Base-by-base conservation (phyloP, 2,329 filamentous ascomycete genomes). In the Coleophoma cylindrospora region DNA sequence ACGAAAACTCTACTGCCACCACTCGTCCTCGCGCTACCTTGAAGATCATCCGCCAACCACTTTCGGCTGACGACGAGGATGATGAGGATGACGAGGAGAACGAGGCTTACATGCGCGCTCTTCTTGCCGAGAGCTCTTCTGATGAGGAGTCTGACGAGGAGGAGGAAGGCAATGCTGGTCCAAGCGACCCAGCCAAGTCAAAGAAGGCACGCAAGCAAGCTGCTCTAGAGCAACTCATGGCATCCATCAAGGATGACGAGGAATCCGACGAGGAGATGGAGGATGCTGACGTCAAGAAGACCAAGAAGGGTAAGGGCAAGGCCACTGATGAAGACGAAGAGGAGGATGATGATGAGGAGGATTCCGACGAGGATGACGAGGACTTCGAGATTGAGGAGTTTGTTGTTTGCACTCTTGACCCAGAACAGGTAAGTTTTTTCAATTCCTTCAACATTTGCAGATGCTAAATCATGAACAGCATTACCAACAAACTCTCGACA, bases 331-430 rank as follows among this genome's bases (percentile, higher is more conserved):
- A 70, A 40, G 74, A 79, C n/a, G 75, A 79, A n/a, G 75, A 75
- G 14, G 76, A 77, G 14, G 70, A 74, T 8, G 66, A 72, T 0
- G 72, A 75, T 1, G 74, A 74, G 36, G 75, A 79, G 33, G 77
- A 81, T 2, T 76, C 81, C 12, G 80, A 83, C 33, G 80, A 86
- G 48, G 78, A 81, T 52, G 80, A 79, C 7, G 80, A 82, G 40
- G 80, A 78, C 22, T 70, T 80, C 48, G 83, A 90, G 64, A 75
- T 92, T 48, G 90, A 96, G 70, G 89, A 96, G 75, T 89, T 89
- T 63, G 91, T 97, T 61, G 75, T 99, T 62, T 99, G 94, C 82
- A 99, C 94, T 55, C 83, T 99, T 49, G 91, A 97, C 73, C 89
- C 91, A 33, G 84, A 90, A 70, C 89, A 86, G 76, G 94, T 96